Base-by-base conservation (phyloP, 257 asterid species). In the Solanum pimpinellifolium region DNA sequence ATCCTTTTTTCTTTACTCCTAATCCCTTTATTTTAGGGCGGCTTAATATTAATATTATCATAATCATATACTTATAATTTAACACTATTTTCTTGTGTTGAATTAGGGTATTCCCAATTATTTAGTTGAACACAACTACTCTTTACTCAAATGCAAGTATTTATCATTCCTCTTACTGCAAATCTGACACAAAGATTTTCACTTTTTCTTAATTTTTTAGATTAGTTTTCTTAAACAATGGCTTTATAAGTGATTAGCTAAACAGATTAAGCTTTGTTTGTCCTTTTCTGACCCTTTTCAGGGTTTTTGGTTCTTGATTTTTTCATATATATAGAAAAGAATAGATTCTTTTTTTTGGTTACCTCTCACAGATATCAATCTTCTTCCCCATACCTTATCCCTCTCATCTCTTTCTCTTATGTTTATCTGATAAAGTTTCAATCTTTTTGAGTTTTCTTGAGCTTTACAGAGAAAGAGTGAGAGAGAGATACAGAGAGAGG, bases 391-490 rank as follows among this genome's bases (percentile, higher is more conserved):
- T 29, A 49, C 46, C 85, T 49, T 47, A 80, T 80, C 66, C 84
- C 84, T 78, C 85, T 80, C 27, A 29, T 80, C 69, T 47, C 29
- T 41, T 80, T 29, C 83, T 75, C 83, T 77, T 29, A 77, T n/a
- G 39, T 25, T 77, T 62, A 44, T 44, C 21, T 76, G 60, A 42
- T 76, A n/a, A 76, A 77, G 39, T 5, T 77, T 23, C 41, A 77
- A 44, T 44, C 84, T 46, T 80, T 80, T 80, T 27, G 14, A 47
- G 9, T 16, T 77, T 25, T 77, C 84, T 77, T 77, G 68, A 37
- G 18, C 85, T 80, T 77, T 88, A 75, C 23, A 44, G 82, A 85
- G 46, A 86, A n/a, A 31, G 81, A 85, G 87, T 86, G 78, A 83
- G 69, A 86, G 75, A 23, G 15, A 86, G 91, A 62, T n/a, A 66